Percentiles rank a stretch among this genome's conserved stretches.
Evolutionary conservation across 441 rosid genomes (phyloP).

Genomic region (Gossypium gossypioides): DNA sequence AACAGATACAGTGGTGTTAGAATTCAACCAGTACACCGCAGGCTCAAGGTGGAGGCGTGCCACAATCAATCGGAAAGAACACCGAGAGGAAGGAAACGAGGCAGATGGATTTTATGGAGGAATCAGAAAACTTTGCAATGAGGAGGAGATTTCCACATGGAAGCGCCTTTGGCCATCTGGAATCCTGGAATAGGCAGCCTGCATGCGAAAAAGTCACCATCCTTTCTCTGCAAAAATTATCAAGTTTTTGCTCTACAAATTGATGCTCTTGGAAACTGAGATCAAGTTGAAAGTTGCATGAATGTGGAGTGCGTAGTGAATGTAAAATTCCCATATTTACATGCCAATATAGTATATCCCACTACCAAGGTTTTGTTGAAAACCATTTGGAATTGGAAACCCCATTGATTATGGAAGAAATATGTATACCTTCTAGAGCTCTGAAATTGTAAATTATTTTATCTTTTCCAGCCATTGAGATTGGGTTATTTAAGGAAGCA

Average conservation of each 20-base stretch:
- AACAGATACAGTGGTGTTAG: constrained; percentile 56
- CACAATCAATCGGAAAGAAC: constrained; percentile 46
- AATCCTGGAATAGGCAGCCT: constrained; percentile 36
- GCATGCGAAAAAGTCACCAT: background rate
- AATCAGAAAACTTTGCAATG: constrained; percentile 36
- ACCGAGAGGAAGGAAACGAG: constrained; percentile 69
- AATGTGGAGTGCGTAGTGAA: too few species aligned
- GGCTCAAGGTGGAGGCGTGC: constrained; percentile 76
- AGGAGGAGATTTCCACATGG: constrained; percentile 57
- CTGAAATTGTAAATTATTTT: background rate
- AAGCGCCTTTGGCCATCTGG: constrained; percentile 58
- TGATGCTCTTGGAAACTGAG: too few species aligned
- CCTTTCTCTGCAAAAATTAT: background rate
- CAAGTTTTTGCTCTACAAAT: too few species aligned
- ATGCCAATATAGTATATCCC: too few species aligned
- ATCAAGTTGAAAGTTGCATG: too few species aligned
- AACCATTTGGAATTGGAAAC: background rate
- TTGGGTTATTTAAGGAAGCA: background rate
- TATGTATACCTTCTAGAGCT: background rate
- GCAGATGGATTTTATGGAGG: constrained; percentile 88
- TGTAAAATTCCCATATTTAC: too few species aligned
- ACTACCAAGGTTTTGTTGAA: background rate
- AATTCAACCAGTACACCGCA: constrained; percentile 59
- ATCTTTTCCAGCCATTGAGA: background rate
- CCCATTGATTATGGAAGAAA: background rate